Evolutionary conservation across 2,329 filamentous ascomycete species (phyloP), one percentile per base, ranked within the genome.

Genomic region (Cytospora mali): DNA sequence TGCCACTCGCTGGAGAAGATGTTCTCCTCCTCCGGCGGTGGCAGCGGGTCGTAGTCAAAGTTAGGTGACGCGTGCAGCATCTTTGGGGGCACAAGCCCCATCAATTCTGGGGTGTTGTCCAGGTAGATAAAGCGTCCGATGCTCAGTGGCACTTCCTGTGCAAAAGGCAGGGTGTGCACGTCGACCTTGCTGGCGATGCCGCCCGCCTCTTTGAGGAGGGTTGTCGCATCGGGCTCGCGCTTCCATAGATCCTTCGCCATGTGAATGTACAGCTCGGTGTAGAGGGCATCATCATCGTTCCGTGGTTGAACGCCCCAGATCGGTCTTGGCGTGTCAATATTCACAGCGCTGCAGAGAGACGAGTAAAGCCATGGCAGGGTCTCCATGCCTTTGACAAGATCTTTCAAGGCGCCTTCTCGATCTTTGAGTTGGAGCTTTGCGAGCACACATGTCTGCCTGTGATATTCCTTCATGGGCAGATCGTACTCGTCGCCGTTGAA

Each of bases 221-320:
- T 77, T 4, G 83, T 87, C 16, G 85, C 86, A 33, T 59, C 62
- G 69, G 92, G 88, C 0, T 90, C 83, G 4, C 88, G 92, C 72
- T 93, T 93, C 93, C 93, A 97, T 4, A 96, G 78, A 68, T 94
- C 90, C 71, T 93, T 94, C 5, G 90, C 84, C 51, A 90, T 86
- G 62, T 86, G 81, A 29, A 92, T 82, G 71, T 97, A 97, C 2
- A 96, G 81, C 70, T 90, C 86, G 5, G 87, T 86, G 70, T 92
- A 85, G 42, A 97, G 83, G 61, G 85, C 81, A 67, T 92, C 84
- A 52, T 87, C 81, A 14, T 84, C 80, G 31, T 86, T 84, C 0
- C 88, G 82, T 6, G 91, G 85, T 69, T 86, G 82, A 65, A 88
- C 84, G 57, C 91, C 93, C 94, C 95, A 98, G 33, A 98, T 84